Conservation (phyloP, 345 rosid genomes). For the Conringia planisiliqua region DNA sequence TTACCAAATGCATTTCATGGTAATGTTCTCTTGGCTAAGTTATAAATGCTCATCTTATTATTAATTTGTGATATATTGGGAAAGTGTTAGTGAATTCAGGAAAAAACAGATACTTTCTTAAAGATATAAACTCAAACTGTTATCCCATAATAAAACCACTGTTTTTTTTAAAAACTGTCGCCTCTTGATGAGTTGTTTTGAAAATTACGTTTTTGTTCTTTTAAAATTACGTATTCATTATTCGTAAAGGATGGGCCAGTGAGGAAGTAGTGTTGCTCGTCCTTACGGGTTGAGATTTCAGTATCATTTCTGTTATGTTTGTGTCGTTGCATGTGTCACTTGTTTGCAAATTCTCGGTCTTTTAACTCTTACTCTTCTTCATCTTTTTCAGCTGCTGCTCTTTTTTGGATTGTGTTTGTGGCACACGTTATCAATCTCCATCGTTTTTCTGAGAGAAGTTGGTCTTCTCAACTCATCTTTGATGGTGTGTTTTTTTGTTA, state of each 20-base stretch:
- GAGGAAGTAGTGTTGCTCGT: not conserved
- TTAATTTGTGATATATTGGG: not conserved
- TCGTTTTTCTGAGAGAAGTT: conserved; percentile 9
- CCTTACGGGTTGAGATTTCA: not conserved
- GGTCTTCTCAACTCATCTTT: not conserved
- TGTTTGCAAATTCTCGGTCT: not conserved
- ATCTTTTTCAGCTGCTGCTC: conserved; percentile 22
- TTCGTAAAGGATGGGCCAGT: not conserved
- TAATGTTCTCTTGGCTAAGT: conserved; percentile 6
- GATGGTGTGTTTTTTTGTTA: not conserved
- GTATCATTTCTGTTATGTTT: too few species aligned
- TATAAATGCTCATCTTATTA: conserved; percentile 2
- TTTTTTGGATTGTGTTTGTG: not conserved
- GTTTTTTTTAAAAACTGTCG: not conserved
- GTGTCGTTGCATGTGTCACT: not conserved
- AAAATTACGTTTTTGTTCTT: too few species aligned
- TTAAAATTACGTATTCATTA: not conserved
- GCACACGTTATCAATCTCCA: not conserved
- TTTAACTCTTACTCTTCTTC: not conserved
- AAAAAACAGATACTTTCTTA: not conserved
- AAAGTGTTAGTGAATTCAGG: not conserved
- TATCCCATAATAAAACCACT: not conserved
- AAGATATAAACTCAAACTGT: not conserved
- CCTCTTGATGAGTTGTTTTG: not conserved
- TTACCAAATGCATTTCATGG: conserved; percentile 25